Percentiles rank a stretch among this genome's conserved stretches.
These are phyloP conservation scores for Ustilago cynodontis DNA, from an alignment of 1,284 basidiomycete genomes.

Conservation along the genomic window DNA sequence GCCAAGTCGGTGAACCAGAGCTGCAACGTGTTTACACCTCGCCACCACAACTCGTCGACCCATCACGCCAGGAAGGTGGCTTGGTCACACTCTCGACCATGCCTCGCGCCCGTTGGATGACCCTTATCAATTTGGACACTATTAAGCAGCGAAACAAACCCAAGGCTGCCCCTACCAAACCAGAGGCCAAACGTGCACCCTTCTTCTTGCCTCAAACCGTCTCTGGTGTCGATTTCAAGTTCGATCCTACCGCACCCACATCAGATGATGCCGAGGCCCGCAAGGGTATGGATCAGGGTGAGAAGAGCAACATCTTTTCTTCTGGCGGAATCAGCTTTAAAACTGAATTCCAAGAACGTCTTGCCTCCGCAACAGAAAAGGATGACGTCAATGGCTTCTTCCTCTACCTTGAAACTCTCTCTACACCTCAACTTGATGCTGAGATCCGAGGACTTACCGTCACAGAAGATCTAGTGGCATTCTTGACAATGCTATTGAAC, in stretches of 20 bases:
- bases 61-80: constrained; percentile 23
- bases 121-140: constrained; percentile 92
- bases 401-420: constrained; percentile 84
- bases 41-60: constrained; percentile 73
- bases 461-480: constrained; percentile 77
- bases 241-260: constrained; percentile 31
- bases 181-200: constrained; percentile 83
- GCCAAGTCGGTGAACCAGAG: constrained; percentile 53
- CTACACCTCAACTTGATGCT: constrained; percentile 89
- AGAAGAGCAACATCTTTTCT: constrained; percentile 41
- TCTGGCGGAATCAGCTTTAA: constrained; percentile 50
- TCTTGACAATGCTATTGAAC: constrained; percentile 80
- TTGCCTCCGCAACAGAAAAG: constrained; percentile 44
- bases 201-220: constrained; percentile 83
- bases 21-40: constrained; percentile 60
- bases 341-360: constrained; percentile 55
- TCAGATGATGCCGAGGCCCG: neutral
- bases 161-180: constrained; percentile 91
- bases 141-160: constrained; percentile 94
- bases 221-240: constrained; percentile 44
- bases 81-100: constrained; percentile 87
- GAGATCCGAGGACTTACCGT: constrained; percentile 84
- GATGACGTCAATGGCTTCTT: constrained; percentile 76
- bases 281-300: constrained; percentile 3
- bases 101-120: constrained; percentile 94